These are phyloP conservation scores for Termitomyces sp. DNA, from an alignment of 768 basidiomycete species.

Conservation along the genomic window DNA sequence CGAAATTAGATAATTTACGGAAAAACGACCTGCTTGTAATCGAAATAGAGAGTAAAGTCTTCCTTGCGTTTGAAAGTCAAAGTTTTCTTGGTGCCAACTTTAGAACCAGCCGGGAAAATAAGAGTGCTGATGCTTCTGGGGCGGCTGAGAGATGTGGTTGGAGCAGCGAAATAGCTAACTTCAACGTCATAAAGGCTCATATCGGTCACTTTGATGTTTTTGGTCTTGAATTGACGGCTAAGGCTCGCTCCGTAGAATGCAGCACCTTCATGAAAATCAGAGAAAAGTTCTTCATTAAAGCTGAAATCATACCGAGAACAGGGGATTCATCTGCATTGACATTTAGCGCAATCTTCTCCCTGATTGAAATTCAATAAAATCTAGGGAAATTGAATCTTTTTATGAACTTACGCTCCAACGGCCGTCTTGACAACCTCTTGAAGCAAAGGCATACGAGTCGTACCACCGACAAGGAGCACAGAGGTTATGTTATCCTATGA, in stretches of 20 bases:
- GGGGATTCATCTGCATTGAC: conserved; percentile 97
- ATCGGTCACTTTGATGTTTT: conserved; percentile 84
- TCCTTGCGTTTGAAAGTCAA: conserved; percentile 80
- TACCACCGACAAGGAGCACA: conserved; percentile 90
- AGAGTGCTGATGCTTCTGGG: conserved; percentile 68
- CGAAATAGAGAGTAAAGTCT: conserved; percentile 74
- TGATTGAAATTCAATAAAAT: conserved; percentile 15
- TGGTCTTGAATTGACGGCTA: conserved; percentile 91
- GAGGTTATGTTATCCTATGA: conserved; percentile 76
- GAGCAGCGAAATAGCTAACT: conserved; percentile 67
- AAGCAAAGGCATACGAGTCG: conserved; percentile 87
- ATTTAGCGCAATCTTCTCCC: conserved; percentile 84
- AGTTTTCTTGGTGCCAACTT: conserved; percentile 78
- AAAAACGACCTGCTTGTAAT: conserved; percentile 62
- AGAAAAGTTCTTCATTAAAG: neutral
- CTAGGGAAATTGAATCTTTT: neutral
- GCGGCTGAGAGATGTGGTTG: conserved; percentile 38
- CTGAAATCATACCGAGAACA: conserved; percentile 56
- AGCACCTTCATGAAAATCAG: conserved; percentile 41
- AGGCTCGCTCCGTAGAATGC: conserved; percentile 88
- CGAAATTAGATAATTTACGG: conserved; percentile 38
- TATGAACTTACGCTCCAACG: conserved; percentile 65
- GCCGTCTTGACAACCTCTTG: conserved; percentile 72
- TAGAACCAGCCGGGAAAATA: conserved; percentile 75
- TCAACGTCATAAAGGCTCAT: conserved; percentile 69